These are phyloP conservation scores for Mycena amicta DNA, from an alignment of 768 basidiomycete species.

Conservation along the genomic window DNA sequence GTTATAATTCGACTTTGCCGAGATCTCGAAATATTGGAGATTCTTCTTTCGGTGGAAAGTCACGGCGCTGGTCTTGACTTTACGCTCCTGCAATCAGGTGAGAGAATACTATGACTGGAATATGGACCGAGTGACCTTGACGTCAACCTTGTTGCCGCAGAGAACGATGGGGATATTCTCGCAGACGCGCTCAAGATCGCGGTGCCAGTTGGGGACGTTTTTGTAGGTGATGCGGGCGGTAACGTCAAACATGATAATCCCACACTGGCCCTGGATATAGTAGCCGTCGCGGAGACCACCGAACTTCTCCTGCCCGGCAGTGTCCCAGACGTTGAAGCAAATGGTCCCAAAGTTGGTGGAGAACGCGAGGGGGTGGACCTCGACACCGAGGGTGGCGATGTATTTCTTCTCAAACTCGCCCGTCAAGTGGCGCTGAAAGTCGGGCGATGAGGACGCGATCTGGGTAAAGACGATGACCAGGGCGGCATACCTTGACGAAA, in stretches of 20 bases:
- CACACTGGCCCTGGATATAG: slow-evolving; percentile 97
- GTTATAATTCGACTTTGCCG: slow-evolving; percentile 99
- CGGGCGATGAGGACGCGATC: slow-evolving; percentile 63
- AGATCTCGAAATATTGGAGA: slow-evolving; percentile 99
- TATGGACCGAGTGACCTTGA: slow-evolving; percentile 65
- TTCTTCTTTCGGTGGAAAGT: slow-evolving; percentile 99
- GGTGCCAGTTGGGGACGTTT: slow-evolving; percentile 99
- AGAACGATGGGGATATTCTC: slow-evolving; percentile 99
- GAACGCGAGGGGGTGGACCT: slow-evolving; percentile 96
- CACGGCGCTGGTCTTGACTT: slow-evolving; percentile 98
- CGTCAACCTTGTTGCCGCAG: slow-evolving; percentile 99
- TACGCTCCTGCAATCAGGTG: slow-evolving; percentile 75
- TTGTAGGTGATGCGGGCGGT: slow-evolving; percentile 99
- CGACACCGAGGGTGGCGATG: slow-evolving; percentile 98
- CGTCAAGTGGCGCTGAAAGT: slow-evolving; percentile 87
- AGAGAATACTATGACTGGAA: slow-evolving; percentile 10
- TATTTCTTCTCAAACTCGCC: slow-evolving; percentile 99
- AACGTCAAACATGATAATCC: slow-evolving; percentile 99
- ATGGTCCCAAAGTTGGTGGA: slow-evolving; percentile 98
- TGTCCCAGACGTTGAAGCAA: slow-evolving; percentile 99
- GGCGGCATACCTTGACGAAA: slow-evolving; percentile 86
- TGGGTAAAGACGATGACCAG: slow-evolving; percentile 20
- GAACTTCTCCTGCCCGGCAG: slow-evolving; percentile 99
- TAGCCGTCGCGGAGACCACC: slow-evolving; percentile 97
- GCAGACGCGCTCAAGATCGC: slow-evolving; percentile 98